These are phyloP conservation scores for Penicillium capsulatum DNA, from an alignment of 2,329 filamentous ascomycete species.

Conservation along the genomic window DNA sequence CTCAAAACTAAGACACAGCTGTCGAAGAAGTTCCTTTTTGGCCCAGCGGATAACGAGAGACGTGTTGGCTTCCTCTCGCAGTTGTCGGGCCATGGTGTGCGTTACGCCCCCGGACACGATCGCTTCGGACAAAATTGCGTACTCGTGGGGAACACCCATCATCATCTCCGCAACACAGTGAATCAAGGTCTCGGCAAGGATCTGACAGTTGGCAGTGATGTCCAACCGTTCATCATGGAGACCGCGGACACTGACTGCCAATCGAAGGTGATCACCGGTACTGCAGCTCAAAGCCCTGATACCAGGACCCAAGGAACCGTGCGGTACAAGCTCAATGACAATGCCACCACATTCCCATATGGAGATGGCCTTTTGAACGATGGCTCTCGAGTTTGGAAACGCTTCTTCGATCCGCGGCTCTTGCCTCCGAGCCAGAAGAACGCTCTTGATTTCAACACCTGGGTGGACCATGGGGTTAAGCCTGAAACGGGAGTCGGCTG, in stretches of 20 bases:
- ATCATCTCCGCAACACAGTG: constrained; percentile 37
- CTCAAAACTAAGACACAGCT: constrained; percentile 49
- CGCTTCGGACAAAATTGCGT: constrained; percentile 33
- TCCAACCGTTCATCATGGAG: constrained; percentile 30
- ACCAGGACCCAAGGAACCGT: constrained; percentile 31
- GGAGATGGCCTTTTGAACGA: constrained; percentile 34
- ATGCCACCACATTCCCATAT: constrained; percentile 33
- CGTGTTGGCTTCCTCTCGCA: constrained; percentile 35
- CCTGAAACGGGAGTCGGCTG: constrained; percentile 42
- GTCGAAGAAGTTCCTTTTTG: constrained; percentile 45
- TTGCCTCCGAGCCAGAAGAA: constrained; percentile 38
- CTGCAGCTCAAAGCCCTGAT: constrained; percentile 36
- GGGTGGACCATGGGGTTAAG: constrained; percentile 41
- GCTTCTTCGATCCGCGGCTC: constrained; percentile 39
- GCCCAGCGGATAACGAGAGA: constrained; percentile 39
- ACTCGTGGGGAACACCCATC: constrained; percentile 35
- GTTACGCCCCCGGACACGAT: constrained; percentile 33
- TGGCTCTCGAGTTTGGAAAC: constrained; percentile 40
- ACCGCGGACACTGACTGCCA: constrained; percentile 33
- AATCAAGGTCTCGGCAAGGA: constrained; percentile 39
- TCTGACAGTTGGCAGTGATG: constrained; percentile 34
- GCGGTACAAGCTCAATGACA: constrained; percentile 34
- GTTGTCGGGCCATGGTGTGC: constrained; percentile 33
- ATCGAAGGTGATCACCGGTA: constrained; percentile 22
- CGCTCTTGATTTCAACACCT: constrained; percentile 43